These are phyloP conservation scores for Mycena galopus DNA, from an alignment of 768 basidiomycete genomes.

Conservation along the genomic window DNA sequence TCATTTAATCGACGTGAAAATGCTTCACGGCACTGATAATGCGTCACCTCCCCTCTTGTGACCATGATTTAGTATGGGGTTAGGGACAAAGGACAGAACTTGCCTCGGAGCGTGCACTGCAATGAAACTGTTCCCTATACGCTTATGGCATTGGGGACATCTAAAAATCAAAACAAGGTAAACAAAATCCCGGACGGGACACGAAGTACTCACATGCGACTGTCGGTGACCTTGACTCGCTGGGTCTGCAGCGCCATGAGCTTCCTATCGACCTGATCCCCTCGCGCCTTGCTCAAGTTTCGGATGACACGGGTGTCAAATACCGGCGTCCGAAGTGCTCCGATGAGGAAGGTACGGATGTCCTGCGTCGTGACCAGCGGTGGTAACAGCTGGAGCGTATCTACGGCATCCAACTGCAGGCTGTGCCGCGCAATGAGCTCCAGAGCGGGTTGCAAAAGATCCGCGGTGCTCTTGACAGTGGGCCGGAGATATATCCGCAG, in stretches of 20 bases:
- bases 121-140: slow-evolving; percentile 92
- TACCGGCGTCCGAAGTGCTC: slow-evolving; percentile 73
- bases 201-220: slow-evolving; percentile 81
- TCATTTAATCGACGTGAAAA: slow-evolving; percentile 73
- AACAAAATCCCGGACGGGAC: slow-evolving; percentile 8
- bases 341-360: slow-evolving; percentile 81
- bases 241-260: slow-evolving; percentile 84
- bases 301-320: slow-evolving; percentile 80
- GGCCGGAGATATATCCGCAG: slow-evolving; percentile 91
- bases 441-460: slow-evolving; percentile 85
- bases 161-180: slow-evolving; percentile 53
- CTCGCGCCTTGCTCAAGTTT: slow-evolving; percentile 78
- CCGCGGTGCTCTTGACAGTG: slow-evolving; percentile 59
- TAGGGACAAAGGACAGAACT: slow-evolving; percentile 41
- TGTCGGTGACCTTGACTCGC: slow-evolving; percentile 91
- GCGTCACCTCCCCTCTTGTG: slow-evolving; percentile 93
- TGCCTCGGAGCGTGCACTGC: slow-evolving; percentile 92
- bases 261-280: slow-evolving; percentile 80
- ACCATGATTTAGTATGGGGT: background rate
- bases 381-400: slow-evolving; percentile 89
- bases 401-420: slow-evolving; percentile 82
- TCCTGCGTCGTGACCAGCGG: slow-evolving; percentile 90
- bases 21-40: slow-evolving; percentile 93
- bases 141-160: slow-evolving; percentile 96
- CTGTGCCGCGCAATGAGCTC: slow-evolving; percentile 90